A percentile compares a stretch with the other conserved stretches of the same genome.
phyloP scores from a whole-genome alignment of 2,329 filamentous ascomycete species.

The Neonectria hederae region DNA sequence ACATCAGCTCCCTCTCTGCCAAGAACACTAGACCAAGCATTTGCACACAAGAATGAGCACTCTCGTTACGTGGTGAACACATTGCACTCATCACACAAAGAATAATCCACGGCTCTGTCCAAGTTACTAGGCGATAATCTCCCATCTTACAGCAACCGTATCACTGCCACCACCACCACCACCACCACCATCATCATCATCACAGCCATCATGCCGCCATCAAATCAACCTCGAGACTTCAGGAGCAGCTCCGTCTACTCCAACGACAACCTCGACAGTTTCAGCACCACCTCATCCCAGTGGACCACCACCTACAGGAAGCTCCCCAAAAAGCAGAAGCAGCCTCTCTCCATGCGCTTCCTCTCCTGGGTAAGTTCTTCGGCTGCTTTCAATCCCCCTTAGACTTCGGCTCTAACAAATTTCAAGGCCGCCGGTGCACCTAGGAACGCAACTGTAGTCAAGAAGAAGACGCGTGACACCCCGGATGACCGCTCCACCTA shows the following conservation, averaged over 20 bases:
- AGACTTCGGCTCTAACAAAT: neutral
- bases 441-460: slow-evolving; percentile 34
- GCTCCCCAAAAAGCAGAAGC: slow-evolving; percentile 41
- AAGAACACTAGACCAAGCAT: neutral
- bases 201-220: slow-evolving; percentile 16
- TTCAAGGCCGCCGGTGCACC: slow-evolving; percentile 37
- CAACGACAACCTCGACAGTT: slow-evolving; percentile 29
- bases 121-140: neutral
- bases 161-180: neutral
- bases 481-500: slow-evolving; percentile 37
- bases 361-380: slow-evolving; percentile 34
- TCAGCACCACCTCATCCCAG: slow-evolving; percentile 37
- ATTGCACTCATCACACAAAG: neutral
- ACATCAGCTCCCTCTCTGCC: neutral
- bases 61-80: slow-evolving; percentile 2
- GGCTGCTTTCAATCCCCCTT: neutral
- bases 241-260: slow-evolving; percentile 33
- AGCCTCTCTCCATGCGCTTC: slow-evolving; percentile 36
- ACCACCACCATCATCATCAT: slow-evolving; percentile 16
- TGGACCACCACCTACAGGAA: slow-evolving; percentile 39
- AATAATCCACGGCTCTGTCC: neutral
- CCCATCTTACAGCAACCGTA: neutral
- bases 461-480: slow-evolving; percentile 42
- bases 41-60: slow-evolving; percentile 7
- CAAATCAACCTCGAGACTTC: slow-evolving; percentile 19